Conservation (phyloP, 2,329 filamentous ascomycete species). For the Alternaria conjuncta region DNA sequence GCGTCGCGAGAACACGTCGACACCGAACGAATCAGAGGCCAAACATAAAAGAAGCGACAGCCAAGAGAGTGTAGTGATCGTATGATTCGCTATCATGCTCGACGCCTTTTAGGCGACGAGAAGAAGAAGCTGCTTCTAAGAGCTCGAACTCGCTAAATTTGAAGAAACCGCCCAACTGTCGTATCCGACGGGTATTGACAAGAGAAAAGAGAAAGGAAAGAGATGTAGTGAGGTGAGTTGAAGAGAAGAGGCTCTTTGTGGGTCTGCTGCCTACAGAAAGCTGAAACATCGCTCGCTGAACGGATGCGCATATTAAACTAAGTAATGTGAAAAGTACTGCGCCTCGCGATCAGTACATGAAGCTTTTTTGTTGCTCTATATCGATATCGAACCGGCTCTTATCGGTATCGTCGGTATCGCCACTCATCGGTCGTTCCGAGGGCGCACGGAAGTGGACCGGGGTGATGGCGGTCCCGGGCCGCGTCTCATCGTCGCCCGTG, state of each 20-base stretch:
- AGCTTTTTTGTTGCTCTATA: slow-evolving; percentile 46
- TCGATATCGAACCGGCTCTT: slow-evolving; percentile 44
- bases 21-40: neutral
- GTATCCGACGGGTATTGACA: slow-evolving; percentile 22
- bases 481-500: slow-evolving; percentile 34
- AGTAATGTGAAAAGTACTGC: slow-evolving; percentile 18
- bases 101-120: slow-evolving; percentile 3
- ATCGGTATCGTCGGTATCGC: slow-evolving; percentile 39
- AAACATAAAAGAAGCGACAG: neutral
- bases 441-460: slow-evolving; percentile 24
- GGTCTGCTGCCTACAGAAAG: slow-evolving; percentile 25
- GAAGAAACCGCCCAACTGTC: slow-evolving; percentile 19
- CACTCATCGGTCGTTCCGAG: slow-evolving; percentile 42
- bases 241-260: slow-evolving; percentile 19
- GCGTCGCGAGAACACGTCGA: neutral
- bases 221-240: slow-evolving; percentile 13
- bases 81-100: slow-evolving; percentile 12
- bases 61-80: neutral
- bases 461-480: slow-evolving; percentile 25
- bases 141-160: slow-evolving; percentile 16
- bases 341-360: slow-evolving; percentile 41
- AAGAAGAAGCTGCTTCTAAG: neutral
- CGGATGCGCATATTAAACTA: slow-evolving; percentile 24
- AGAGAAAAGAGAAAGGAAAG: slow-evolving; percentile 16
- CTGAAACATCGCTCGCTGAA: slow-evolving; percentile 17